A percentile compares a stretch with the other conserved stretches of the same genome.
Evolutionary conservation across 192 early-diverging fungal species (phyloP).

Genomic region (Podila horticola): DNA sequence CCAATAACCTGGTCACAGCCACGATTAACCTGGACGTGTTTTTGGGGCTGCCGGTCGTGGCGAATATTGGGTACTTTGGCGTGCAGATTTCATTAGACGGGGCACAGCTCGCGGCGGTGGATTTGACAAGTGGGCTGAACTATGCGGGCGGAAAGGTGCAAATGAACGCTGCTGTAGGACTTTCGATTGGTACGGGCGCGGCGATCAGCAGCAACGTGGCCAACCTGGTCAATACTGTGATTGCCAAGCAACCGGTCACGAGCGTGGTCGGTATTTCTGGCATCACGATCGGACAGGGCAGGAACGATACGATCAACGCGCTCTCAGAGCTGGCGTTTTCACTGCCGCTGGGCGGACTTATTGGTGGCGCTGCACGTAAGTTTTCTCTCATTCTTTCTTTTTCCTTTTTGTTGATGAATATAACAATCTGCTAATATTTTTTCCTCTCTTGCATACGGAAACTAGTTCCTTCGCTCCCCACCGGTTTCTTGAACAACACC

Average conservation of each 20-base stretch:
- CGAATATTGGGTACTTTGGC: constrained; percentile 51
- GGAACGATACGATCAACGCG: constrained; percentile 30
- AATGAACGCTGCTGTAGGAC: constrained; percentile 30
- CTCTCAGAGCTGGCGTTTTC: constrained; percentile 27
- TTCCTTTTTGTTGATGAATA: neutral
- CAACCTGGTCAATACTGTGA: constrained; percentile 34
- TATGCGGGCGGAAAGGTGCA: constrained; percentile 32
- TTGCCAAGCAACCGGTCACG: constrained; percentile 31
- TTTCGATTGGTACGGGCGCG: constrained; percentile 35
- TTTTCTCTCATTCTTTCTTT: neutral
- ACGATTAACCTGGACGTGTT: constrained; percentile 44
- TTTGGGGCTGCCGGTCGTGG: constrained; percentile 37
- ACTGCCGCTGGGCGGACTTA: constrained; percentile 23
- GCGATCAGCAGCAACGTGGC: constrained; percentile 38
- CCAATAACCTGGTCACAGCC: constrained; percentile 39
- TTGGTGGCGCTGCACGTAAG: constrained; percentile 23
- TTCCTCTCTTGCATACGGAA: neutral
- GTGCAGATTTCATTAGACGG: constrained; percentile 33
- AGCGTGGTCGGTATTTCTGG: constrained; percentile 26
- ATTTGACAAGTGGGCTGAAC: constrained; percentile 25
- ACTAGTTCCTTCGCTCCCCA: constrained; percentile 21
- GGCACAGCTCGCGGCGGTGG: constrained; percentile 26
- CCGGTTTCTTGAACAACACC: constrained; percentile 22
- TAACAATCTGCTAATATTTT: neutral
- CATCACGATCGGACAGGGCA: constrained; percentile 36